These are phyloP conservation scores for Candida takata DNA, from an alignment of 805 yeast genomes.

Conservation along the genomic window DNA sequence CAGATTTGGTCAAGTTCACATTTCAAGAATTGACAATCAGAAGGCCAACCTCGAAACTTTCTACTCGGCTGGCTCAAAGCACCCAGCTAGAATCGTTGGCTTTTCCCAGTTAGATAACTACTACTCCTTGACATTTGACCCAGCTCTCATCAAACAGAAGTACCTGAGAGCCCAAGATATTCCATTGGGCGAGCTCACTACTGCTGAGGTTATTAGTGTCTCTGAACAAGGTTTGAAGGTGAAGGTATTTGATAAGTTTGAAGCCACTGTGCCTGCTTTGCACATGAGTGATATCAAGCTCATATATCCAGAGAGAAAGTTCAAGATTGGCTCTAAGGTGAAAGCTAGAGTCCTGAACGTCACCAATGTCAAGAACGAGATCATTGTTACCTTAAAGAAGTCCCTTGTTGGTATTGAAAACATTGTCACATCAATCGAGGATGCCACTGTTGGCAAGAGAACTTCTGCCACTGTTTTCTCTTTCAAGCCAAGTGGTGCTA, in stretches of 20 bases:
- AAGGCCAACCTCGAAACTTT: constrained; percentile 34
- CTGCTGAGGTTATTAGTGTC: constrained; percentile 47
- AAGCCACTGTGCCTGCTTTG: constrained; percentile 62
- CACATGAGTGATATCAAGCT: constrained; percentile 84
- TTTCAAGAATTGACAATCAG: constrained; percentile 53
- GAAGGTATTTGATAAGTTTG: constrained; percentile 57
- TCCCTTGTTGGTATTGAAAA: constrained; percentile 55
- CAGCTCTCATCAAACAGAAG: constrained; percentile 52
- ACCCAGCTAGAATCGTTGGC: constrained; percentile 72
- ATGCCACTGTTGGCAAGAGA: constrained; percentile 45
- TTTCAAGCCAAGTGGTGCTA: constrained; percentile 70
- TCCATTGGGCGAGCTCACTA: constrained; percentile 62
- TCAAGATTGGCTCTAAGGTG: constrained; percentile 76
- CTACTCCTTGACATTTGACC: constrained; percentile 63
- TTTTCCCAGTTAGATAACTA: constrained; percentile 60
- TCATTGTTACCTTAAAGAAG: constrained; percentile 73
- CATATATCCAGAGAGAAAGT: constrained; percentile 87
- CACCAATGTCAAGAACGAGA: constrained; percentile 36
- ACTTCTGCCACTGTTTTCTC: constrained; percentile 70
- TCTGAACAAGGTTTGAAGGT: constrained; percentile 61
- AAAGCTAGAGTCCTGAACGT: constrained; percentile 63
- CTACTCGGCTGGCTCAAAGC: constrained; percentile 58
- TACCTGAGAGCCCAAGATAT: constrained; percentile 67
- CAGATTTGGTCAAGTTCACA: constrained; percentile 67
- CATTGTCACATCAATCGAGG: constrained; percentile 38